These are phyloP conservation scores for Colletotrichum sp. DNA, from an alignment of 2,329 filamentous ascomycete genomes.

Conservation along the genomic window DNA sequence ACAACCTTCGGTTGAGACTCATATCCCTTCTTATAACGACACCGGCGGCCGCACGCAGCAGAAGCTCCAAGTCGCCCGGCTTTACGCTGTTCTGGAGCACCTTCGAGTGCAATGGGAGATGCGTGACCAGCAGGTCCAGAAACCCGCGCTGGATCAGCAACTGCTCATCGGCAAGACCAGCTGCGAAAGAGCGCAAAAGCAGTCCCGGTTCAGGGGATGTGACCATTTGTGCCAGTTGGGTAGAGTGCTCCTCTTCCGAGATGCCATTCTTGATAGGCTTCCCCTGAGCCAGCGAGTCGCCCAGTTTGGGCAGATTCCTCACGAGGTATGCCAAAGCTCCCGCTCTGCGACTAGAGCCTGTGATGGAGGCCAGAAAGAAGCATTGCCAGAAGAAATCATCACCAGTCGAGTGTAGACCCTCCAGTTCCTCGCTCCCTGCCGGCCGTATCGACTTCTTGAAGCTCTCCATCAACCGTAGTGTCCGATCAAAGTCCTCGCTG, in stretches of 20 bases:
- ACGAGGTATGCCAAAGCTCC: conserved; percentile 88
- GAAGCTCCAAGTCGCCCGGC: conserved; percentile 76
- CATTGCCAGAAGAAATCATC: conserved; percentile 98
- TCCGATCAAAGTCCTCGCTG: conserved; percentile 94
- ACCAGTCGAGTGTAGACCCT: conserved; percentile 59
- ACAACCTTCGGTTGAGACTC: conserved; percentile 93
- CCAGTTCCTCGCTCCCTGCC: conserved; percentile 53
- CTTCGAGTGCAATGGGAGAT: conserved; percentile 82
- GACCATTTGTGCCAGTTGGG: conserved; percentile 67
- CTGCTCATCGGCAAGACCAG: conserved; percentile 86
- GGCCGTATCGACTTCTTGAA: conserved; percentile 74
- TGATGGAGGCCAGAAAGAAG: conserved; percentile 92
- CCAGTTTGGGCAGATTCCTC: conserved; percentile 78
- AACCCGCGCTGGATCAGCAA: conserved; percentile 93
- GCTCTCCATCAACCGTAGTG: conserved; percentile 76
- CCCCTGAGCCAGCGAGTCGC: conserved; percentile 38
- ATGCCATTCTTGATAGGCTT: conserved; percentile 30
- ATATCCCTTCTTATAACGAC: conserved; percentile 93
- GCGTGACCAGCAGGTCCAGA: conserved; percentile 87
- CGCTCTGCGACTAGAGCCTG: conserved; percentile 81
- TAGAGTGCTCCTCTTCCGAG: conserved; percentile 49
- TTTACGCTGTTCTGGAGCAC: conserved; percentile 80
- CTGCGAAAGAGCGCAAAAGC: conserved; percentile 88
- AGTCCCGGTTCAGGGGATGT: conserved; percentile 91
- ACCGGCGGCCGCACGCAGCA: conserved; percentile 82